Percentiles rank a stretch among this genome's conserved stretches.
Conservation (phyloP, 768 basidiomycete species). For the Ramaria sp. region DNA sequence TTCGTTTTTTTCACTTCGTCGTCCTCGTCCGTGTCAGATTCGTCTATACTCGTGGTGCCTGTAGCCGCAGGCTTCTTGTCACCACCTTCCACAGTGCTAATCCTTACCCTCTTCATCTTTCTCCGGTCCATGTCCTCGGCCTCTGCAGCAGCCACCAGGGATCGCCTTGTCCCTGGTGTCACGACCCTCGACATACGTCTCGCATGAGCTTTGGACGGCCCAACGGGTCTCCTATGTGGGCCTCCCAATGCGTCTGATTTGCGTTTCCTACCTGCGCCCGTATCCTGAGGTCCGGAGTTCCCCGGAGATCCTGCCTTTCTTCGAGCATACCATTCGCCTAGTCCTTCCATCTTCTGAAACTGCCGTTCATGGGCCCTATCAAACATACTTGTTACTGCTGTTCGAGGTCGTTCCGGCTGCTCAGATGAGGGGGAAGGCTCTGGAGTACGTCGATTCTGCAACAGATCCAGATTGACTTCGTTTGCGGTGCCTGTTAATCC, state of each 20-base stretch:
- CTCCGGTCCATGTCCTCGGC: constrained; percentile 23
- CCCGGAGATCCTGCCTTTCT: constrained; percentile 22
- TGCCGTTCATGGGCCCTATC: constrained; percentile 51
- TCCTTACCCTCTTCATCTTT: constrained; percentile 34
- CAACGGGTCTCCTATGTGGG: neutral
- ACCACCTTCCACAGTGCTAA: constrained; percentile 11
- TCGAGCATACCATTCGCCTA: constrained; percentile 43
- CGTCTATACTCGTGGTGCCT: neutral
- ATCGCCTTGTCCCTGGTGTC: constrained; percentile 29
- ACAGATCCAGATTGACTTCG: constrained; percentile 33
- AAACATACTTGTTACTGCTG: constrained; percentile 26
- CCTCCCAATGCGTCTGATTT: constrained; percentile 9
- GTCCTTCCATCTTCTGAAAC: constrained; percentile 73
- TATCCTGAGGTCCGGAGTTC: neutral
- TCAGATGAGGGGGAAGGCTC: neutral
- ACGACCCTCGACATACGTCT: constrained; percentile 28
- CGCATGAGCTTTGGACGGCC: neutral
- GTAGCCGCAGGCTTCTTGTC: neutral
- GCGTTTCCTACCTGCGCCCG: constrained; percentile 11
- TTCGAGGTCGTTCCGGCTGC: neutral
- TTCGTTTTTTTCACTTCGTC: neutral
- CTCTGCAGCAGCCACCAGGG: constrained; percentile 11
- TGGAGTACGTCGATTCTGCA: constrained; percentile 21
- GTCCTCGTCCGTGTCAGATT: neutral
- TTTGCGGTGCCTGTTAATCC: constrained; percentile 41